phyloP scores from a whole-genome alignment of 2,329 filamentous ascomycete genomes.

The Trichoderma endophyticum region DNA sequence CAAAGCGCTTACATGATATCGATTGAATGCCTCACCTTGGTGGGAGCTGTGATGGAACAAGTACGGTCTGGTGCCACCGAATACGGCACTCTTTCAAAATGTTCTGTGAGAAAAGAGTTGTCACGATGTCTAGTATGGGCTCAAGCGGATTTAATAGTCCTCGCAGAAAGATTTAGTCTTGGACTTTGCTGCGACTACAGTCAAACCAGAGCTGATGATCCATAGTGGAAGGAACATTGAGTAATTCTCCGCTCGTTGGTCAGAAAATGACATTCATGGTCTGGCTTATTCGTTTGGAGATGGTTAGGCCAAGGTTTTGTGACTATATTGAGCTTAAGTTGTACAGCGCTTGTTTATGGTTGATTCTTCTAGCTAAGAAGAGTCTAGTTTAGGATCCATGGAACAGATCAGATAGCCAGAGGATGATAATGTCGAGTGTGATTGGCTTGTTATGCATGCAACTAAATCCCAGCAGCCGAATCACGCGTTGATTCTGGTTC shows the following conservation, averaged over 20 bases:
- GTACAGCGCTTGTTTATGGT: background rate
- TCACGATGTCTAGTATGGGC: background rate
- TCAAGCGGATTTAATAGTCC: background rate
- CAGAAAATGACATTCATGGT: background rate
- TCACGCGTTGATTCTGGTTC: background rate
- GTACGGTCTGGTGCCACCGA: background rate
- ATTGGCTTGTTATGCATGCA: background rate
- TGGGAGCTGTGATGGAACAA: background rate
- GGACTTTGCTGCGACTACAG: background rate
- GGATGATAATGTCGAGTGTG: background rate
- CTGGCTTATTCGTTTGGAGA: background rate
- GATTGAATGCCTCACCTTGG: background rate
- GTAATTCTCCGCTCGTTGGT: background rate
- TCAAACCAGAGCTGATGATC: background rate
- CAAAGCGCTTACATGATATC: no score
- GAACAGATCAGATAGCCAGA: background rate
- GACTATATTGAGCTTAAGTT: background rate
- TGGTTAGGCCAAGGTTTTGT: background rate
- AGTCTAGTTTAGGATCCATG: background rate
- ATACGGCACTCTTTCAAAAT: background rate
- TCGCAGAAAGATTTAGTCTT: background rate
- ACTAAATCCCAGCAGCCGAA: background rate
- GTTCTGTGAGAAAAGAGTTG: background rate
- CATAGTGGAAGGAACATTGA: background rate
- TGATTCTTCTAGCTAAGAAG: background rate